These are phyloP conservation scores for Saraca asoca DNA, from an alignment of 331 rosid species.

Conservation along the genomic window DNA sequence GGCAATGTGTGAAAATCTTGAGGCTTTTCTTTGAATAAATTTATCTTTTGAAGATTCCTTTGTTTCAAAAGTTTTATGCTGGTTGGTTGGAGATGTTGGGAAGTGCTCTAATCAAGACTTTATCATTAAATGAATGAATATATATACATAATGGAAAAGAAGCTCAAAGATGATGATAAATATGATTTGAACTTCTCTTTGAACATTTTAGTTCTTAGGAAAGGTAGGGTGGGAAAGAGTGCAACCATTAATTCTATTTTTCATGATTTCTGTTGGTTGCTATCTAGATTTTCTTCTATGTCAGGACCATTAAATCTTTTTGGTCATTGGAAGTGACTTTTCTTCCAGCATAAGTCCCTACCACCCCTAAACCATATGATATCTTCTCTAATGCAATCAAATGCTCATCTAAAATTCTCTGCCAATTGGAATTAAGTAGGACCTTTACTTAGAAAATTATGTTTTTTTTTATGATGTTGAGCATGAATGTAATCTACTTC, in stretches of 20 bases:
- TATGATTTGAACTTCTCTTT: slow-evolving; percentile 52
- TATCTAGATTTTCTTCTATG: slow-evolving; percentile 39
- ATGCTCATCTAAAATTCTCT: slow-evolving; percentile 44
- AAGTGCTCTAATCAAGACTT: slow-evolving; percentile 40
- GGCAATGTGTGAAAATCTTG: slow-evolving; percentile 40
- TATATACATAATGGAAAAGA: slow-evolving; percentile 45
- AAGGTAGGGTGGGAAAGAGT: slow-evolving; percentile 67
- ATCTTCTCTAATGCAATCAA: slow-evolving; percentile 48
- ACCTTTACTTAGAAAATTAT: slow-evolving; percentile 2
- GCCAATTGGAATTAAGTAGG: slow-evolving; percentile 35
- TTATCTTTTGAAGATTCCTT: slow-evolving; percentile 44
- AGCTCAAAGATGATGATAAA: slow-evolving; percentile 46
- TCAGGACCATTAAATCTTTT: slow-evolving; percentile 31
- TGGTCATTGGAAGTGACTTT: slow-evolving; percentile 36
- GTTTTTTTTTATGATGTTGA: slow-evolving; percentile 24
- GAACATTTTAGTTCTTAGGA: slow-evolving; percentile 61
- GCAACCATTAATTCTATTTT: slow-evolving; percentile 63
- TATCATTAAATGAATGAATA: slow-evolving; percentile 46
- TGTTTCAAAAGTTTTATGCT: slow-evolving; percentile 46
- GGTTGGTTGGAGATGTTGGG: slow-evolving; percentile 45
- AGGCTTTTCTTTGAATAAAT: slow-evolving; percentile 52
- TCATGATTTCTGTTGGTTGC: slow-evolving; percentile 48
- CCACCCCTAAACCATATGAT: slow-evolving; percentile 36
- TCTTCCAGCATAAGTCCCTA: slow-evolving; percentile 34
- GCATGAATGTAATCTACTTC: slow-evolving; percentile 25